Conservation (phyloP, 2,329 filamentous ascomycete genomes). For the Neopestalotiopsis rosae region DNA sequence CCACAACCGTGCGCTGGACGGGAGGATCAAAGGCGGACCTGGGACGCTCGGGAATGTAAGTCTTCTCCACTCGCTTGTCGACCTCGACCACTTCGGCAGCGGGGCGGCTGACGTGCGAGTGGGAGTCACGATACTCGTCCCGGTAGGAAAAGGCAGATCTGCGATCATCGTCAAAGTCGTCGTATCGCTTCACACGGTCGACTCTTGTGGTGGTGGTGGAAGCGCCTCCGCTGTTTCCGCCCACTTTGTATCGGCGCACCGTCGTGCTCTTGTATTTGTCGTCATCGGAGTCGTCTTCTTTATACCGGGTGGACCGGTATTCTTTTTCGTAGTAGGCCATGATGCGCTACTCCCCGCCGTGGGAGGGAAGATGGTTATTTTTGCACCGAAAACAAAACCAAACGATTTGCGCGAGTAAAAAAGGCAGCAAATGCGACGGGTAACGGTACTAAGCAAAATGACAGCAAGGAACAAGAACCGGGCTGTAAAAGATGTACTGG, state of each 20-base stretch:
- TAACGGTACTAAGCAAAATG: not conserved
- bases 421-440: not conserved
- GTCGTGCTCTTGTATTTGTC: constrained; percentile 37
- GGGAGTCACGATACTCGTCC: constrained; percentile 20
- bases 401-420: not conserved
- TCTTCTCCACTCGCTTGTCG: constrained; percentile 47
- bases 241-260: constrained; percentile 38
- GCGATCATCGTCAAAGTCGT: constrained; percentile 52
- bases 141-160: constrained; percentile 46
- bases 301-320: constrained; percentile 21
- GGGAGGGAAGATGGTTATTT: not conserved
- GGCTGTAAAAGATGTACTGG: constrained; percentile 3
- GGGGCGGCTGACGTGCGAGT: constrained; percentile 39
- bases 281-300: constrained; percentile 28
- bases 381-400: not conserved
- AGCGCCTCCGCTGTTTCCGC: constrained; percentile 23
- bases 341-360: constrained; percentile 4
- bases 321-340: constrained; percentile 23
- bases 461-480: constrained; percentile 5
- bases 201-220: constrained; percentile 27
- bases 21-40: constrained; percentile 55
- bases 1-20: constrained; percentile 35
- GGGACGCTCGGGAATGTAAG: constrained; percentile 53
- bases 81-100: constrained; percentile 48
- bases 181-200: constrained; percentile 39